phyloP scores from a whole-genome alignment of 192 early-diverging fungal species.

The Podila clonocystis region DNA sequence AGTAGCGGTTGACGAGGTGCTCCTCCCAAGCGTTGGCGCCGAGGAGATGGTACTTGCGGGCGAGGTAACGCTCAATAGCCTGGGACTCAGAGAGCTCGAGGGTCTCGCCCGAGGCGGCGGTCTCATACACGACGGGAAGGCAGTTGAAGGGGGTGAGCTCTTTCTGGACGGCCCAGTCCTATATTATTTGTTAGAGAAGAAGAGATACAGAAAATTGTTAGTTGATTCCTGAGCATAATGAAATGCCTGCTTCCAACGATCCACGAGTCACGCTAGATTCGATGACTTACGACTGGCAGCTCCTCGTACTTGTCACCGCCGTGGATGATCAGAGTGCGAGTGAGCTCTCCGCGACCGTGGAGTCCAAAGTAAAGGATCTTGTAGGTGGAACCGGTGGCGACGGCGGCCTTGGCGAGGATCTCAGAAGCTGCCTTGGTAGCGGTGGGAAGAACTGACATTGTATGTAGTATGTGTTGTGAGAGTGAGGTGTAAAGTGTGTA shows the following conservation, averaged over 20 bases:
- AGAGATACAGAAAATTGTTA: too few species aligned
- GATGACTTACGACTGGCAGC: slow-evolving; percentile 25
- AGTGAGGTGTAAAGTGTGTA: too few species aligned
- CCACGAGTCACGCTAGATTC: too few species aligned
- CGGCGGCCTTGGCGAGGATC: slow-evolving; percentile 3
- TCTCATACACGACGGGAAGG: slow-evolving; percentile 62
- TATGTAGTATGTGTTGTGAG: background rate
- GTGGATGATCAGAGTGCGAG: slow-evolving; percentile 15
- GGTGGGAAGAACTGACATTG: background rate
- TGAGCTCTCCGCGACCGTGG: slow-evolving; percentile 39
- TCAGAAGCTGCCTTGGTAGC: background rate
- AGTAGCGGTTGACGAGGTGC: slow-evolving; percentile 41
- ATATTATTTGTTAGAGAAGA: background rate
- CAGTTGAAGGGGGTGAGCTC: slow-evolving; percentile 53
- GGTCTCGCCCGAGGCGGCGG: slow-evolving; percentile 23
- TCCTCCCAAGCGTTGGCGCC: slow-evolving; percentile 40
- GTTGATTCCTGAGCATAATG: background rate
- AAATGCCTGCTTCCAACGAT: background rate
- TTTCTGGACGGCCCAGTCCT: slow-evolving; percentile 60
- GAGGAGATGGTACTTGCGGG: slow-evolving; percentile 27
- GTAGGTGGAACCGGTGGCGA: slow-evolving; percentile 19
- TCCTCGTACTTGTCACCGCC: slow-evolving; percentile 28
- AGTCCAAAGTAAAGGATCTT: slow-evolving; percentile 36
- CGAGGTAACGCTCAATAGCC: slow-evolving; percentile 49
- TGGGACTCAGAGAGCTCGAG: slow-evolving; percentile 47